Percentiles rank a stretch among this genome's conserved stretches.
These are phyloP conservation scores for Calonectria pseudoturangicola DNA, from an alignment of 2,329 filamentous ascomycete species.

Conservation along the genomic window DNA sequence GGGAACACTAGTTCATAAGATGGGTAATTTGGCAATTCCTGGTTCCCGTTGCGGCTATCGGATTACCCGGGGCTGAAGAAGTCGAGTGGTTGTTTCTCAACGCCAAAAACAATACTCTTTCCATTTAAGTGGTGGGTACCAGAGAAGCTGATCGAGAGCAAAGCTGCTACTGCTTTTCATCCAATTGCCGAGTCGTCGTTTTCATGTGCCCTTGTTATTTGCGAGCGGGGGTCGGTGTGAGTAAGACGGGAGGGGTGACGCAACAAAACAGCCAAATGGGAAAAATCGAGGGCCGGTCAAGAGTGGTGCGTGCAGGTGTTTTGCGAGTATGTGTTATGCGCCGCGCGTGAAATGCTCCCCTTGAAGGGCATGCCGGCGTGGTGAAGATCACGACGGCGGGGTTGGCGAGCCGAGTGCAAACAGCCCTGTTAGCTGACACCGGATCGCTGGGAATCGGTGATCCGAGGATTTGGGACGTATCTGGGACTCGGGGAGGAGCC, in stretches of 20 bases:
- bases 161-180: neutral
- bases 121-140: neutral
- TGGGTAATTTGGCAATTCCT: neutral
- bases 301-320: neutral
- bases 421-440: conserved; percentile 31
- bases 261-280: neutral
- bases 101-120: neutral
- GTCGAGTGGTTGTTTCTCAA: neutral
- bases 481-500: conserved; percentile 11
- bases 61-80: neutral
- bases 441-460: conserved; percentile 34
- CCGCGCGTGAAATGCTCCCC: conserved; percentile 12
- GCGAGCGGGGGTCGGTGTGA: neutral
- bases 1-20: neutral
- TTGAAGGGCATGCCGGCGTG: neutral
- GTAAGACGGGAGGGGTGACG: neutral
- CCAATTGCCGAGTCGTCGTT: neutral
- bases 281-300: neutral
- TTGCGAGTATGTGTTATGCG: conserved; percentile 17
- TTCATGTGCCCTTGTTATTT: neutral
- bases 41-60: neutral
- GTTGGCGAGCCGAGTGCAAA: conserved; percentile 15
- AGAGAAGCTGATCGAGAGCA: neutral
- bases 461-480: conserved; percentile 29
- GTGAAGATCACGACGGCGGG: conserved; percentile 16